Conservation (phyloP, 2,329 filamentous ascomycete genomes). For the Epichloe gansuensis region DNA sequence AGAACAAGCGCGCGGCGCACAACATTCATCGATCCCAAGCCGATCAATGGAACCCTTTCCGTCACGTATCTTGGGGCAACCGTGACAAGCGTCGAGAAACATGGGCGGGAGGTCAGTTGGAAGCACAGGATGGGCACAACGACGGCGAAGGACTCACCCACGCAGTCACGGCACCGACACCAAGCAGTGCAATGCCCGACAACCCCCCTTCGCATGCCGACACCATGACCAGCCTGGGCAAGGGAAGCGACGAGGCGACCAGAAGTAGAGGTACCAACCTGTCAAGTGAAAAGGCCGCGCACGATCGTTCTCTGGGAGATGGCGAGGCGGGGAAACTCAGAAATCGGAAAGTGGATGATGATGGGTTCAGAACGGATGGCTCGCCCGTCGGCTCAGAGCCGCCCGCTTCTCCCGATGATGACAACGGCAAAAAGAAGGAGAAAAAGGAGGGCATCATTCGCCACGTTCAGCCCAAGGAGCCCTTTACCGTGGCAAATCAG, state of each 20-base stretch:
- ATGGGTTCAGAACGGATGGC: constrained; percentile 6
- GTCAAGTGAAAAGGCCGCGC: constrained; percentile 10
- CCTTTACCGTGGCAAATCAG: constrained; percentile 51
- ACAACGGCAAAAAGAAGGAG: constrained; percentile 16
- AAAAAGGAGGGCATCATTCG: constrained; percentile 29
- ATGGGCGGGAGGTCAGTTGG: constrained; percentile 21
- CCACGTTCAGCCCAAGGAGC: constrained; percentile 34
- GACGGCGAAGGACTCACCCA: constrained; percentile 24
- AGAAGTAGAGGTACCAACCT: constrained; percentile 9
- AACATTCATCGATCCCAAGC: constrained; percentile 26
- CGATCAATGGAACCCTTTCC: constrained; percentile 32
- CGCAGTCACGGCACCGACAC: constrained; percentile 20
- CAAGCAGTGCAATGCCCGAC: constrained; percentile 9
- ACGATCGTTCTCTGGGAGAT: constrained; percentile 11
- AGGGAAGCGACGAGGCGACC: constrained; percentile 11
- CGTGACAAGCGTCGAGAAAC: constrained; percentile 19
- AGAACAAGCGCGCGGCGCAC: constrained; percentile 32
- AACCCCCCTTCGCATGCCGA: constrained; percentile 15
- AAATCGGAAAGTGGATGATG: constrained; percentile 20
- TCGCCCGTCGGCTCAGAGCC: background rate
- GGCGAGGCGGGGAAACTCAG: constrained; percentile 14
- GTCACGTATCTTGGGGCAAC: constrained; percentile 26
- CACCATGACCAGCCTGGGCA: constrained; percentile 11
- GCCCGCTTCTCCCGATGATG: constrained; percentile 14
- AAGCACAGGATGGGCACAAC: constrained; percentile 16